phyloP scores from a whole-genome alignment of 805 yeast genomes.

The Candida rishiriensis region DNA sequence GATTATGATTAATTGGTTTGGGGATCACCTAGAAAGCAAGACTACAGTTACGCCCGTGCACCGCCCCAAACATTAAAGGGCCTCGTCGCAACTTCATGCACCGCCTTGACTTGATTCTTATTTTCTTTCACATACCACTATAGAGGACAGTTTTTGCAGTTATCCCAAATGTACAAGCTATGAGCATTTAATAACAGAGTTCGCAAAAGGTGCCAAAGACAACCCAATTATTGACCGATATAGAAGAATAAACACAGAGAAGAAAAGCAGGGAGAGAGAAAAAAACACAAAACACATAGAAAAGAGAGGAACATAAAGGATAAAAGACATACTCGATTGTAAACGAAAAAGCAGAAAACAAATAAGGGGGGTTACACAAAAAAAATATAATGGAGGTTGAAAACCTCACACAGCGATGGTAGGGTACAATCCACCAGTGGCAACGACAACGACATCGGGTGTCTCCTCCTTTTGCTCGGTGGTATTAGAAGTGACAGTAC shows the following conservation, averaged over 20 bases:
- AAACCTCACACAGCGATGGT: slow-evolving; percentile 6
- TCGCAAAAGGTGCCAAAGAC: not conserved
- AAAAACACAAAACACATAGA: not conserved
- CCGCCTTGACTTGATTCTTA: no score
- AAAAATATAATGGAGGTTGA: not conserved
- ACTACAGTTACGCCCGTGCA: no score
- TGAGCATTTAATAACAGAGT: not conserved
- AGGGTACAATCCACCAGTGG: slow-evolving; percentile 12
- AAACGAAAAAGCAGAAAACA: not conserved
- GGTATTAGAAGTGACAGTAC: not conserved
- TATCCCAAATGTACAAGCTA: not conserved
- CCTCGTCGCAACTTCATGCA: no score
- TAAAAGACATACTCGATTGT: no score
- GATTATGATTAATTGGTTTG: no score
- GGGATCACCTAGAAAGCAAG: no score
- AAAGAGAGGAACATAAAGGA: not conserved
- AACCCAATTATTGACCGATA: not conserved
- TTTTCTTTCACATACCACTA: no score
- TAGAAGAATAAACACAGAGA: not conserved
- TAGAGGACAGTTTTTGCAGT: no score
- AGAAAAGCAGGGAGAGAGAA: slow-evolving; percentile 6
- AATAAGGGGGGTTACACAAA: not conserved
- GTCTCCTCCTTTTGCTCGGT: not conserved
- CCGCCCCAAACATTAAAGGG: no score
- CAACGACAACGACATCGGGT: no score